Base-by-base conservation (phyloP, 306 rosid species). In the Cicer bijugum region DNA sequence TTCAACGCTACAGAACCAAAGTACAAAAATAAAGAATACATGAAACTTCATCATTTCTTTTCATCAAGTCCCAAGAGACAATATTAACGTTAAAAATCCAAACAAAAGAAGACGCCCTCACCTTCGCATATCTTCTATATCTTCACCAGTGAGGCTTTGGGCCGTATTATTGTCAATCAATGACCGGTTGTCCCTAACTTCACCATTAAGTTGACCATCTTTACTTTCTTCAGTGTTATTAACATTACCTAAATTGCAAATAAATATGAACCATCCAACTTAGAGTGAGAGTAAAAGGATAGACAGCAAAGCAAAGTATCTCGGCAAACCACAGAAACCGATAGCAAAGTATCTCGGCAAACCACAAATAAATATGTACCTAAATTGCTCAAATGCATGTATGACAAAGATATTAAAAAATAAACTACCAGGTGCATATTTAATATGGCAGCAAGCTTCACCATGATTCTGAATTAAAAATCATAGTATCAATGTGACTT, bases 131-230 rank as follows among this genome's bases (percentile, higher is more conserved):
- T 86, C 85, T 61, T 91, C 83, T 47, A 91, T 91, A 55, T 87
- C 98, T 77, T 94, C 98, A 20, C 97, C 89, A n/a, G 91, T 89
- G 12, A 91, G 82, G 83, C 74, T 89, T 48, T 94, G 98, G 3
- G 98, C 97, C 7, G 82, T 86, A 82, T 94, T 94, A 77, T 94
- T 90, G 76, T 91, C 97, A 5, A 91, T 60, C 68, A 93, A 51
- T 0, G 85, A 77, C 43, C 97, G 93, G 74, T 93, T 93, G 69
- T 93, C 98, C 82, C 76, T 88, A 4, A 73, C 53, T 74, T 86
- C 96, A 16, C 85, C 89, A 50, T 57, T 84, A 6, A 20, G 56
- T 70, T 82, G 65, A 55, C 39, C 72, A 8, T 81, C 88, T 60
- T 77, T 83, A 40, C 20, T 72, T 74, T 85, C 92, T 44, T 72